phyloP scores from a whole-genome alignment of 202 grass and related monocot genomes.

The Saccharum hybrid region DNA sequence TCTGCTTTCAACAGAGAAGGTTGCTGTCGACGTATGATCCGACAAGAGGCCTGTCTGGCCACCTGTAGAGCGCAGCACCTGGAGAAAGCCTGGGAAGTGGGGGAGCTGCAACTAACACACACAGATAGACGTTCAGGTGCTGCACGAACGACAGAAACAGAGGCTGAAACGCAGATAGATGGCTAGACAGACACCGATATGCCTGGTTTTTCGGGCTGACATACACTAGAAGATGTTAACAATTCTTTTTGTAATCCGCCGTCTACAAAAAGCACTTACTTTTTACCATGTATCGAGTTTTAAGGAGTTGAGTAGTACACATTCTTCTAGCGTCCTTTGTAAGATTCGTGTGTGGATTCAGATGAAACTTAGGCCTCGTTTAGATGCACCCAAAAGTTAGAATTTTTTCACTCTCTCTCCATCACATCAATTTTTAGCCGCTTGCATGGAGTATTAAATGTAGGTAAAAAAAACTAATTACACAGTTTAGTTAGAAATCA shows the following conservation, averaged over 20 bases:
- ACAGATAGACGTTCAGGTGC: not conserved
- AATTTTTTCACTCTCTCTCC: too few relatives aligned
- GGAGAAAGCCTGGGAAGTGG: not conserved
- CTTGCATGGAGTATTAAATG: too few relatives aligned
- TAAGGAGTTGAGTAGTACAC: not conserved
- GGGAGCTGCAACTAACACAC: not conserved
- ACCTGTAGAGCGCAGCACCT: conserved; percentile 26
- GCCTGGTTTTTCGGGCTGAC: not conserved
- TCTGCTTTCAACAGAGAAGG: conserved; percentile 52
- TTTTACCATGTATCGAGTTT: not conserved
- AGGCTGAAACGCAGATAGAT: not conserved
- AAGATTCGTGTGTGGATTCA: not conserved
- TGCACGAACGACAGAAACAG: not conserved
- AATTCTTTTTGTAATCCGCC: not conserved
- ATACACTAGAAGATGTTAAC: not conserved
- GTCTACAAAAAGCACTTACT: not conserved
- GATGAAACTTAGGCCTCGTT: not conserved
- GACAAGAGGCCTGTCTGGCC: conserved; percentile 48
- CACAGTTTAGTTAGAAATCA: too few relatives aligned
- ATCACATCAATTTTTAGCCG: too few relatives aligned
- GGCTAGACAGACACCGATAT: not conserved
- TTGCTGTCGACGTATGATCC: conserved; percentile 71
- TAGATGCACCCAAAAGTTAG: too few relatives aligned
- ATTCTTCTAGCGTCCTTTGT: not conserved
- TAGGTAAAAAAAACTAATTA: too few relatives aligned